A percentile compares a stretch with the other conserved stretches of the same genome.
phyloP scores from a whole-genome alignment of 2,329 filamentous ascomycete species.

The Penicillium carneum region DNA sequence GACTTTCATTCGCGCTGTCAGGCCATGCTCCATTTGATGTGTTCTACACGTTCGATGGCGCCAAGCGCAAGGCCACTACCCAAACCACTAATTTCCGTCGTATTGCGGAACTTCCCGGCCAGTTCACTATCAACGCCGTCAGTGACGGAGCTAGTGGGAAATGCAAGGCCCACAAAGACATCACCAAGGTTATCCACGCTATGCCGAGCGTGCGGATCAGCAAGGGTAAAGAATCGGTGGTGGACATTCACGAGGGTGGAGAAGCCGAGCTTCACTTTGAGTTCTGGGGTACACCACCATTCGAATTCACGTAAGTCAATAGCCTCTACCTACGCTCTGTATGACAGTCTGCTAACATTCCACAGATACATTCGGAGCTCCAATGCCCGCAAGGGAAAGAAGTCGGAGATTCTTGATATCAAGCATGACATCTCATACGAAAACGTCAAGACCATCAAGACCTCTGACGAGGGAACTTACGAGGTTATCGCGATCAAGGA shows the following conservation, averaged over 20 bases:
- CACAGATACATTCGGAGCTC: constrained; percentile 81
- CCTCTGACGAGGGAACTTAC: constrained; percentile 93
- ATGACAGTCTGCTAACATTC: constrained; percentile 23
- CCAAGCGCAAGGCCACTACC: constrained; percentile 75
- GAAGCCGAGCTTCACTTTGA: constrained; percentile 93
- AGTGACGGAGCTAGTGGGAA: constrained; percentile 83
- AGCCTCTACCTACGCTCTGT: background rate
- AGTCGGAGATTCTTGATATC: constrained; percentile 83
- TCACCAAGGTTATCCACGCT: constrained; percentile 85
- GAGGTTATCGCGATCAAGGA: constrained; percentile 97
- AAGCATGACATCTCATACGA: constrained; percentile 85
- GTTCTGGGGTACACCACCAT: constrained; percentile 93
- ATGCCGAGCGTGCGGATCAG: constrained; percentile 91
- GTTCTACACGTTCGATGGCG: constrained; percentile 85
- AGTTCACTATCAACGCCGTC: constrained; percentile 84
- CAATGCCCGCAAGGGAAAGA: constrained; percentile 80
- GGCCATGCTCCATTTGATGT: constrained; percentile 92
- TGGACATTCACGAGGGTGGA: constrained; percentile 96
- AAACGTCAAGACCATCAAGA: constrained; percentile 79
- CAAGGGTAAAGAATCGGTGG: constrained; percentile 77
- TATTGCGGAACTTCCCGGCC: constrained; percentile 87
- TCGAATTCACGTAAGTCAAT: constrained; percentile 79
- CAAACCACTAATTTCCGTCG: constrained; percentile 84
- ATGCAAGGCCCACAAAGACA: constrained; percentile 79
- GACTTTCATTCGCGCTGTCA: constrained; percentile 87